Evolutionary conservation across 306 rosid genomes (phyloP), one percentile per base, ranked within the genome.

Genomic region (Corylus americana): DNA sequence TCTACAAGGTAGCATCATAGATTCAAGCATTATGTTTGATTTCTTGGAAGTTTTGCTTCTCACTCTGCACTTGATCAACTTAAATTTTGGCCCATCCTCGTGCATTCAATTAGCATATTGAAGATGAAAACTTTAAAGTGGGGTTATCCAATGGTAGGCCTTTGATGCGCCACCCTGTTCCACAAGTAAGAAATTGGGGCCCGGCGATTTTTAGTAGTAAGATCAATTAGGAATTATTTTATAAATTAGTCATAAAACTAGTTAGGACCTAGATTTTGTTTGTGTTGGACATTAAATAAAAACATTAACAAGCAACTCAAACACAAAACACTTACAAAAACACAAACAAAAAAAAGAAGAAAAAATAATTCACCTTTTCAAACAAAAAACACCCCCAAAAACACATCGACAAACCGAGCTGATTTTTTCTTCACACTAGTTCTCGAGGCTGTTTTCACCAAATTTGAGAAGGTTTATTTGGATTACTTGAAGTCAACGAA

Each of bases 1-100:
- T 79, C 58, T 83, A 17, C 76, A 39, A 13, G 8, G 25, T 58
- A 50, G 14, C 62, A 51, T 70, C 47, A 45, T 71, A 76, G 64
- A 44, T 76, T 31, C 70, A 45, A 51, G 35, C 25, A 31, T 7
- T 7, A 8, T 16, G 37, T 64, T 64, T 4, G 14, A 35, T 37
- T 61, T 8, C 22, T 14, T 37, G 48, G 48, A 7, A 37, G 70
- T 64, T 64, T 14, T 35, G 70, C 73, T 57, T 69, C 86, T 74
- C 20, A 45, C 66, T 11, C 22, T 64, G 20, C 12, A 9, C 29
- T 67, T 17, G 22, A 67, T 67, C 16, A 18, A 67, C 72, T 42
- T 39, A 42, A 67, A 39, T 11, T 62, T 20, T 67, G 72, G 29
- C 29, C 31, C 72, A 42, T 17, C 51, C 44, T 11, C 69, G 0